Conservation (phyloP, 352 stramenopile species). For the Pythium aquatile region DNA sequence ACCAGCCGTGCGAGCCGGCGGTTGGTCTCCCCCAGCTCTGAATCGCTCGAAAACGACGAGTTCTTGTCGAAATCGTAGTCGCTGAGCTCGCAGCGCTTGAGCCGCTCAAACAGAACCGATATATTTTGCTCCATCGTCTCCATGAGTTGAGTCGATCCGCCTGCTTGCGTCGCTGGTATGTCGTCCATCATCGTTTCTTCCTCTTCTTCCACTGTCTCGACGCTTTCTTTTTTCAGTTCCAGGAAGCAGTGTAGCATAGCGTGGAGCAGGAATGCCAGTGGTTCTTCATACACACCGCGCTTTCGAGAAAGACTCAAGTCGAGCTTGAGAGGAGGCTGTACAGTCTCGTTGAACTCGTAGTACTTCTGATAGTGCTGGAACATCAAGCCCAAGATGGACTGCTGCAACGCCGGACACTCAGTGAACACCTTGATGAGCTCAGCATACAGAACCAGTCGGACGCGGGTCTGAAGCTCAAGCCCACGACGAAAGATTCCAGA, state of each 20-base stretch:
- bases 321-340: constrained; percentile 48
- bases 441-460: constrained; percentile 47
- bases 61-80: constrained; percentile 57
- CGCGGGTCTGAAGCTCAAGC: constrained; percentile 43
- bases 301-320: constrained; percentile 36
- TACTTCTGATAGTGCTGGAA: constrained; percentile 44
- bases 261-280: constrained; percentile 42
- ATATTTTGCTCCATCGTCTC: constrained; percentile 31
- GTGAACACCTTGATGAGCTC: constrained; percentile 43
- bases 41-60: constrained; percentile 32
- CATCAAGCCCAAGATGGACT: constrained; percentile 46
- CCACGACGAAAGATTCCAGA: constrained; percentile 49
- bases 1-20: constrained; percentile 31
- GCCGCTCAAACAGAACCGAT: constrained; percentile 38
- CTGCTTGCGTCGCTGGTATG: constrained; percentile 37
- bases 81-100: constrained; percentile 43
- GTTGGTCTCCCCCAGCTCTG: constrained; percentile 32
- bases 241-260: constrained; percentile 34
- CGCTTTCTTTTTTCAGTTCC: constrained; percentile 22
- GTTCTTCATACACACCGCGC: constrained; percentile 40
- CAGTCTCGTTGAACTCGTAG: constrained; percentile 46
- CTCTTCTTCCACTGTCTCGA: constrained; percentile 20
- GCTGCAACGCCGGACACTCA: constrained; percentile 41
- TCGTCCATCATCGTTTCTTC: constrained; percentile 40
- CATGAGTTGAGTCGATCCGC: constrained; percentile 22